A percentile compares a stretch with the other conserved stretches of the same genome.
Conservation (phyloP, 208 protist species). For the Leishmania martiniquensis region DNA sequence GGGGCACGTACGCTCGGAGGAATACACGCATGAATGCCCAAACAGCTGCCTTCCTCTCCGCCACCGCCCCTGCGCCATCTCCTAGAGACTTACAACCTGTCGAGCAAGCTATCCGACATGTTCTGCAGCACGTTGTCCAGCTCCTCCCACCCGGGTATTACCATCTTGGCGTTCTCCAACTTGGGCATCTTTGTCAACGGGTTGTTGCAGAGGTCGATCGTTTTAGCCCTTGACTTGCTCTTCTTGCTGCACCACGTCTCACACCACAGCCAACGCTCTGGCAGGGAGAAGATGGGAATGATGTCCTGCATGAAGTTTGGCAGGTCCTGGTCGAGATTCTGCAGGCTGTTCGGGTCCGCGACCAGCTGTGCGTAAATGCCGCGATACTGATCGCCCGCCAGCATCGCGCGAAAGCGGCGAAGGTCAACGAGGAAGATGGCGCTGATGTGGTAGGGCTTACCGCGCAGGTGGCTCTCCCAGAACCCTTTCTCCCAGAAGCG, state of each 20-base stretch:
- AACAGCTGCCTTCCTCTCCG: neutral
- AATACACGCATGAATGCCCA: neutral
- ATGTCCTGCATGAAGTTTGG: constrained; percentile 96
- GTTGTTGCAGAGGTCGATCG: constrained; percentile 98
- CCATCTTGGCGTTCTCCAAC: constrained; percentile 90
- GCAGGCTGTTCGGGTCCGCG: constrained; percentile 92
- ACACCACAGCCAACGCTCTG: constrained; percentile 99
- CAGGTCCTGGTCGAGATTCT: constrained; percentile 96
- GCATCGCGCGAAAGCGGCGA: constrained; percentile 78
- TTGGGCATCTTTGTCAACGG: constrained; percentile 97
- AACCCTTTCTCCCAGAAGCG: constrained; percentile 94
- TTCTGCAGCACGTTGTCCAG: constrained; percentile 82
- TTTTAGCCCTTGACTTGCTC: constrained; percentile 95
- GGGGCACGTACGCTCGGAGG: neutral
- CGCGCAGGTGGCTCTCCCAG: constrained; percentile 95
- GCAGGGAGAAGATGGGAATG: constrained; percentile 96
- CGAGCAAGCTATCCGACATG: constrained; percentile 29
- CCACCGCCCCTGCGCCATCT: no score
- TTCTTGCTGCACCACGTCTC: constrained; percentile 97
- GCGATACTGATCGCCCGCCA: constrained; percentile 94
- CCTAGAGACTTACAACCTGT: neutral
- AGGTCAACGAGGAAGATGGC: constrained; percentile 98
- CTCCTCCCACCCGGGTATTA: constrained; percentile 92
- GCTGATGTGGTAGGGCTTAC: constrained; percentile 97
- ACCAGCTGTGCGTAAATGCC: constrained; percentile 89